Conservation (phyloP, 805 yeast species). For the Brettanomyces bruxellensis region DNA sequence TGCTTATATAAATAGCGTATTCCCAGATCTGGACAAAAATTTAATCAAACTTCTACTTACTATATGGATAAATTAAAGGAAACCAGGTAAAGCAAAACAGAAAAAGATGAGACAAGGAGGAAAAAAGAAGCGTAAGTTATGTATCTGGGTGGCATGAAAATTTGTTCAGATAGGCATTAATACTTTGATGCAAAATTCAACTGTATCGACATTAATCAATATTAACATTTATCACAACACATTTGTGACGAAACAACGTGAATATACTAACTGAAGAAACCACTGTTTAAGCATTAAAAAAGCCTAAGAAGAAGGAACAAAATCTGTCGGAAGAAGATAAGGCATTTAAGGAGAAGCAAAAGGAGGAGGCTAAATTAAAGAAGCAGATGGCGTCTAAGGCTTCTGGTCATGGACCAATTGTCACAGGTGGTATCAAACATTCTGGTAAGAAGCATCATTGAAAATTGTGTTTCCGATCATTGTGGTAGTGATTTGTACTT, state of each 20-base stretch:
- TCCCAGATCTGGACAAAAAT: background rate
- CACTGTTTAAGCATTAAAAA: slow-evolving; percentile 43
- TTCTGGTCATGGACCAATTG: slow-evolving; percentile 81
- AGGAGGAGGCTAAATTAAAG: slow-evolving; percentile 88
- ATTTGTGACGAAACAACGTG: too few relatives aligned
- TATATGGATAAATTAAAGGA: background rate
- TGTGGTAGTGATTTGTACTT: too few relatives aligned
- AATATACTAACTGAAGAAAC: background rate
- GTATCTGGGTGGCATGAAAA: background rate
- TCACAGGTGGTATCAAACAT: slow-evolving; percentile 95
- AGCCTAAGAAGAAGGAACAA: slow-evolving; percentile 71
- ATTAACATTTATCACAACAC: too few relatives aligned
- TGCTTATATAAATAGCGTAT: too few relatives aligned
- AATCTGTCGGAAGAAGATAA: slow-evolving; percentile 79
- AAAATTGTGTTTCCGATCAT: background rate
- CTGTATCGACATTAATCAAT: too few relatives aligned
- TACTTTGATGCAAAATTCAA: too few relatives aligned
- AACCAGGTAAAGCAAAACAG: background rate
- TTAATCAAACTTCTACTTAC: background rate
- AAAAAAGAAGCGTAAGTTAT: slow-evolving; percentile 70
- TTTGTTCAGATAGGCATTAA: background rate
- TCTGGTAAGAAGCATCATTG: slow-evolving; percentile 45
- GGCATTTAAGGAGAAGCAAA: slow-evolving; percentile 90
- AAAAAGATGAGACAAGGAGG: slow-evolving; percentile 97
- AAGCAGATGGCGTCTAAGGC: slow-evolving; percentile 86